Evolutionary conservation across 2,329 filamentous ascomycete genomes (phyloP).

Genomic region (Stagonosporopsis rhizophila): DNA sequence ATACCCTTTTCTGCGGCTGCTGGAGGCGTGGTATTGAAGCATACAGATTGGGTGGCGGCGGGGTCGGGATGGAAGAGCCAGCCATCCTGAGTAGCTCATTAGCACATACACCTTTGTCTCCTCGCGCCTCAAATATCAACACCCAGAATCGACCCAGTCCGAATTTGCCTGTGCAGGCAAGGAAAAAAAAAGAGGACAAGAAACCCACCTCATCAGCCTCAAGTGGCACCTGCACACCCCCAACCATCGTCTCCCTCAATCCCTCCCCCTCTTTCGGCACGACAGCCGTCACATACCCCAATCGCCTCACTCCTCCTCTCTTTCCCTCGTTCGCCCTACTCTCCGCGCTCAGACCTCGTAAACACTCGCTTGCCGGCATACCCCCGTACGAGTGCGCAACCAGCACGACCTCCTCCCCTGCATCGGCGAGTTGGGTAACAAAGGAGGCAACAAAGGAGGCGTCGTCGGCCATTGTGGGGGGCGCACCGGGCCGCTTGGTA

Average conservation of each 20-base stretch:
- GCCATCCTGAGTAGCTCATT: background rate
- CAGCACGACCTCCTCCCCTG: slow-evolving; percentile 43
- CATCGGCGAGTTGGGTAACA: slow-evolving; percentile 26
- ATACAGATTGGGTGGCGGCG: slow-evolving; percentile 1
- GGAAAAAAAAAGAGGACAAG: background rate
- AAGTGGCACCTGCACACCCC: slow-evolving; percentile 16
- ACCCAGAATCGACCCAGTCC: no score
- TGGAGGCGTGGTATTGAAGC: slow-evolving; percentile 13
- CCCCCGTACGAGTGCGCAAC: slow-evolving; percentile 24
- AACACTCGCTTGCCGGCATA: slow-evolving; percentile 12
- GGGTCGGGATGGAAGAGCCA: slow-evolving; percentile 18
- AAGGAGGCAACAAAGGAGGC: slow-evolving; percentile 34
- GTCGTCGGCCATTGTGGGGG: slow-evolving; percentile 34
- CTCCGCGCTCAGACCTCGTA: slow-evolving; percentile 9
- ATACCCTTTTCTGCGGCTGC: background rate
- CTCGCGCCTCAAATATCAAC: no score
- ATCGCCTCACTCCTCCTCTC: slow-evolving; percentile 14
- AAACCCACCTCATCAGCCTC: slow-evolving; percentile 9
- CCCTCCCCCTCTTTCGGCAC: slow-evolving; percentile 18
- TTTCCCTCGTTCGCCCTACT: slow-evolving; percentile 2
- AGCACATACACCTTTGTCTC: no score
- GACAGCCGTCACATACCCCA: slow-evolving; percentile 24
- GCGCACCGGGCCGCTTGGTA: slow-evolving; percentile 15
- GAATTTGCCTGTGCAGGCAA: no score
- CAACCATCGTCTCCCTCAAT: slow-evolving; percentile 4